Conservation (phyloP, 2,329 filamentous ascomycete species). For the Paradendryphiella salina region DNA sequence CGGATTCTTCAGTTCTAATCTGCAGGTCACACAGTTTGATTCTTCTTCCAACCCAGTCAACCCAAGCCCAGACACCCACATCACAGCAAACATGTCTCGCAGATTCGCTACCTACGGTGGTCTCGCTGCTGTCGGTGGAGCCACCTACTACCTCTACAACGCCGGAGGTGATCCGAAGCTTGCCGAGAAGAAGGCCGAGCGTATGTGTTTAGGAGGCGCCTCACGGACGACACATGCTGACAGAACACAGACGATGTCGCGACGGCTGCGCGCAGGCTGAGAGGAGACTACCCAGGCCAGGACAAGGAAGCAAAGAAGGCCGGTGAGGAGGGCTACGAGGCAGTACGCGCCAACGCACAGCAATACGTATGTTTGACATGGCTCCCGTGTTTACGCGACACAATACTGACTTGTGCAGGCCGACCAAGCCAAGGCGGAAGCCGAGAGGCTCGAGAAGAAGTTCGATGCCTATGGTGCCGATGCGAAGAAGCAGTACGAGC, state of each 20-base stretch:
- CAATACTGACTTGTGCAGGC: slow-evolving; percentile 37
- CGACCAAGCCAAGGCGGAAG: slow-evolving; percentile 52
- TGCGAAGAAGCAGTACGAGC: slow-evolving; percentile 64
- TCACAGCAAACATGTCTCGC: slow-evolving; percentile 34
- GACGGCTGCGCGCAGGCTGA: slow-evolving; percentile 67
- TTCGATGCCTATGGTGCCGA: slow-evolving; percentile 56
- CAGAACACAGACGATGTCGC: slow-evolving; percentile 70
- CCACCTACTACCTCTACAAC: slow-evolving; percentile 85
- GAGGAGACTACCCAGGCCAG: slow-evolving; percentile 65
- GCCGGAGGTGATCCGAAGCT: slow-evolving; percentile 79
- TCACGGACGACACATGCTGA: not conserved
- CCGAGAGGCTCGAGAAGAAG: slow-evolving; percentile 66
- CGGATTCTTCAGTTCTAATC: slow-evolving; percentile 9
- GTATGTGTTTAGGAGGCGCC: slow-evolving; percentile 56
- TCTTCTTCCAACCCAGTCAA: slow-evolving; percentile 6
- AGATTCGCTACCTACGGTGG: slow-evolving; percentile 36
- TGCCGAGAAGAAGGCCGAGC: slow-evolving; percentile 84
- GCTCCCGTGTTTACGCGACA: not conserved
- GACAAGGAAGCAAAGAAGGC: slow-evolving; percentile 67
- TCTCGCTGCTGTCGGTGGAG: slow-evolving; percentile 59
- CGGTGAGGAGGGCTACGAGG: slow-evolving; percentile 55
- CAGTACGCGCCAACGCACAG: slow-evolving; percentile 53
- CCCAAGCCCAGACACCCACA: slow-evolving; percentile 5
- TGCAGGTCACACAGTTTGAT: slow-evolving; percentile 8
- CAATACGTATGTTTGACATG: slow-evolving; percentile 31